These are phyloP conservation scores for Cicer cuneatum DNA, from an alignment of 306 rosid genomes.

Conservation along the genomic window DNA sequence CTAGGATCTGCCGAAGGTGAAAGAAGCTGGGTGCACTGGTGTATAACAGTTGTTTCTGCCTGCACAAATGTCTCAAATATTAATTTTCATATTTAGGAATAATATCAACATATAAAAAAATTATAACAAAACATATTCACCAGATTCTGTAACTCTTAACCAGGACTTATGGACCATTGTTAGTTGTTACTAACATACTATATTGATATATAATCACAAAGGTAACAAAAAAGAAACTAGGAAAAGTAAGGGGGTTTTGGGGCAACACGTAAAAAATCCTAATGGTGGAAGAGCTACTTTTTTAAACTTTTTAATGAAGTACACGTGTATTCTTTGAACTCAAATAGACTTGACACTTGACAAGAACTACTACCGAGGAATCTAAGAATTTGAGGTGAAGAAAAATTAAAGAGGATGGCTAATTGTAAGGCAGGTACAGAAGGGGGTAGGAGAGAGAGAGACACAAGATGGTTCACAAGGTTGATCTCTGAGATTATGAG, in stretches of 20 bases:
- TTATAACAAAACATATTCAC: constrained; percentile 12
- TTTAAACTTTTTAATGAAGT: not conserved
- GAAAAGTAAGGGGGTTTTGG: not conserved
- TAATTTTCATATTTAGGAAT: constrained; percentile 15
- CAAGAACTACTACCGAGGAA: constrained; percentile 1
- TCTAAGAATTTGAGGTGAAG: not conserved
- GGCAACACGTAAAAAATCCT: not conserved
- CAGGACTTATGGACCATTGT: not conserved
- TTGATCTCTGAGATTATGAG: not conserved
- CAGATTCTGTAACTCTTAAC: constrained; percentile 21
- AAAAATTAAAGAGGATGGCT: not conserved
- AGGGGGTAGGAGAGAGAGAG: not conserved
- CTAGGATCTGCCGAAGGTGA: constrained; percentile 88
- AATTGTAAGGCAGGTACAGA: not conserved
- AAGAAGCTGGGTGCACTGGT: constrained; percentile 93
- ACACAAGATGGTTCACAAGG: not conserved
- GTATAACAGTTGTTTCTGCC: constrained; percentile 90
- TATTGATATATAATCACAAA: not conserved
- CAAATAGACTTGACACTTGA: not conserved
- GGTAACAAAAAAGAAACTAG: not conserved
- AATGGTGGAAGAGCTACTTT: not conserved
- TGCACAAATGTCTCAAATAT: constrained; percentile 52
- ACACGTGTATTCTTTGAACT: not conserved
- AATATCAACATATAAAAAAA: constrained; percentile 9
- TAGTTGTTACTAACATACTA: not conserved